phyloP scores from a whole-genome alignment of 495 filamentous ascomycete species.

The Letharia lupina region DNA sequence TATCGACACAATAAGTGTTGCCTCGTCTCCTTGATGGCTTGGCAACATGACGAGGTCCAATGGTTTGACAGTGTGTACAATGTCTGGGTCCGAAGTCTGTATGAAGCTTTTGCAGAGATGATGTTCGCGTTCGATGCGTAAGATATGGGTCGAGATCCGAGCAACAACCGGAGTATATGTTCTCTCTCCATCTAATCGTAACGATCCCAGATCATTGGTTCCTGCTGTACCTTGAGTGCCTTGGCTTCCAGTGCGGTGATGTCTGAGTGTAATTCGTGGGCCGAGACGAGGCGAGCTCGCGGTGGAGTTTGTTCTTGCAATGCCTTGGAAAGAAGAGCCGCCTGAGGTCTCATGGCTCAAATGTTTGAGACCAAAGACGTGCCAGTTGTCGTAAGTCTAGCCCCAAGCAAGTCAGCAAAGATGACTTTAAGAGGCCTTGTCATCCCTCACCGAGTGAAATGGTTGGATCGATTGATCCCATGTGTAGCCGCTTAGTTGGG shows the following conservation, averaged over 20 bases:
- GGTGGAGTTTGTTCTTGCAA: slow-evolving; percentile 34
- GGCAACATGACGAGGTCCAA: slow-evolving; percentile 63
- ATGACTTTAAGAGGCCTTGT: neutral
- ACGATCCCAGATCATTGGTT: slow-evolving; percentile 39
- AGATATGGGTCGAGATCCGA: slow-evolving; percentile 65
- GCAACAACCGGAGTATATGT: slow-evolving; percentile 55
- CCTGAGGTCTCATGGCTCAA: slow-evolving; percentile 33
- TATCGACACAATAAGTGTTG: slow-evolving; percentile 60
- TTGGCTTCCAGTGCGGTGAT: slow-evolving; percentile 42
- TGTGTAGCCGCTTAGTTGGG: slow-evolving; percentile 62
- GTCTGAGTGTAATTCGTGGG: slow-evolving; percentile 29
- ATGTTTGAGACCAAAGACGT: slow-evolving; percentile 47
- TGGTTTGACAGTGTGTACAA: slow-evolving; percentile 63
- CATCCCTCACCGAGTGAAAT: slow-evolving; percentile 52
- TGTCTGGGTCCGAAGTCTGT: slow-evolving; percentile 61
- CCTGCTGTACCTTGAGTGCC: slow-evolving; percentile 24
- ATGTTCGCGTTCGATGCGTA: slow-evolving; percentile 76
- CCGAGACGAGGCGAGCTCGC: slow-evolving; percentile 42
- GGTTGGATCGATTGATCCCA: slow-evolving; percentile 64
- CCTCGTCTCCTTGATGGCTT: slow-evolving; percentile 53
- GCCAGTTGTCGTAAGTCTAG: slow-evolving; percentile 68
- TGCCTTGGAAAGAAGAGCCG: slow-evolving; percentile 40
- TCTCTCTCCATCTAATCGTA: slow-evolving; percentile 36
- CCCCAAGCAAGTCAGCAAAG: slow-evolving; percentile 5
- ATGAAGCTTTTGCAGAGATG: slow-evolving; percentile 67